Conservation (phyloP, 345 rosid genomes). For the Citrus mangshanensis region DNA sequence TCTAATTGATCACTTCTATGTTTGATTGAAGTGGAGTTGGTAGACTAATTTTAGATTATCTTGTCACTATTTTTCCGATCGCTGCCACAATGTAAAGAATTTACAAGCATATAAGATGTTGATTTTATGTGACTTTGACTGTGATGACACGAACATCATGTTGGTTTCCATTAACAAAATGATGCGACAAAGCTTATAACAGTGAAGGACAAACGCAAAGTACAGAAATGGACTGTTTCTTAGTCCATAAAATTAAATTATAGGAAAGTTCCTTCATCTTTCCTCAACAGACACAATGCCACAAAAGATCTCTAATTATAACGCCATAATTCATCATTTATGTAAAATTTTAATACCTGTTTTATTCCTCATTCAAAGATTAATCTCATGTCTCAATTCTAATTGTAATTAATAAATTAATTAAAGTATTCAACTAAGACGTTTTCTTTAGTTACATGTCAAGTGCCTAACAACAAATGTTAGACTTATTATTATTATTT, state of each 20-base stretch:
- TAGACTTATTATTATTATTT: no score
- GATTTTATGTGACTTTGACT: constrained; percentile 15
- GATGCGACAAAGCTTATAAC: constrained; percentile 1
- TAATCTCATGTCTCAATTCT: neutral
- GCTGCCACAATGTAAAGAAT: neutral
- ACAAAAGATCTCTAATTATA: constrained; percentile 6
- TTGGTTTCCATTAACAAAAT: constrained; percentile 15
- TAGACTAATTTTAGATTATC: neutral
- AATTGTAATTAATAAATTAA: neutral
- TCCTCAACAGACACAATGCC: constrained; percentile 12
- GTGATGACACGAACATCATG: constrained; percentile 21
- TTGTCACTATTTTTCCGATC: no score
- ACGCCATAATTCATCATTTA: neutral
- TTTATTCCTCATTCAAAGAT: no score
- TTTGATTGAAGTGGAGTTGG: neutral
- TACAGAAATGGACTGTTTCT: constrained; percentile 22
- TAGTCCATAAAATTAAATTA: constrained; percentile 5
- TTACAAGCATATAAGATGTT: neutral
- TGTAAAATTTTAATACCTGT: no score
- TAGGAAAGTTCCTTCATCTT: constrained; percentile 44
- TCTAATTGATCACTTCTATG: neutral
- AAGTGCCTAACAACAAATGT: neutral
- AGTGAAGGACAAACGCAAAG: constrained; percentile 28
- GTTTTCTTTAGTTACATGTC: neutral
- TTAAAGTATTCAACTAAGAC: neutral